These are phyloP conservation scores for Periconia sp. DNA, from an alignment of 2,329 filamentous ascomycete species.

Conservation along the genomic window DNA sequence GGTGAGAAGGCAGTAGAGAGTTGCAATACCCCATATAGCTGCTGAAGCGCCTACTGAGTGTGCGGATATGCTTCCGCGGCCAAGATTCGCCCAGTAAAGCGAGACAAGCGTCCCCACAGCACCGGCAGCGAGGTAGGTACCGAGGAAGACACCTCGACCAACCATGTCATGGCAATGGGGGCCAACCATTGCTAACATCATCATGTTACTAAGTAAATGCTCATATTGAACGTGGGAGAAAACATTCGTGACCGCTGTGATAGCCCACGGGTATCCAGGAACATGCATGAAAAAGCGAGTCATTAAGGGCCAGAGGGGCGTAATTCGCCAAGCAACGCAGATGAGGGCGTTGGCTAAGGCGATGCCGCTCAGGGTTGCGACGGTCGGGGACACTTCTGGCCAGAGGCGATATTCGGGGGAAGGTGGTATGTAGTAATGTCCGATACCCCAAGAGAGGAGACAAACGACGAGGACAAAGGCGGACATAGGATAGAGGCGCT, in stretches of 20 bases:
- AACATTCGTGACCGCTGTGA: conserved; percentile 66
- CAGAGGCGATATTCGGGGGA: conserved; percentile 37
- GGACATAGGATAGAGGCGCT: conserved; percentile 45
- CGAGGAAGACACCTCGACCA: conserved; percentile 41
- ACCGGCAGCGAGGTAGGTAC: conserved; percentile 42
- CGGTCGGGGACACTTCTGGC: conserved; percentile 39
- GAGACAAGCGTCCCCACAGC: conserved; percentile 36
- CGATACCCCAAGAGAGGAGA: conserved; percentile 33
- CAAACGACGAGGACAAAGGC: conserved; percentile 37
- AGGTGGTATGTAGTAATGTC: conserved; percentile 41
- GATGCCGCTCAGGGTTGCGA: conserved; percentile 62
- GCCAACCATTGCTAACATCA: conserved; percentile 70
- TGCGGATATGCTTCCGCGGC: conserved; percentile 30
- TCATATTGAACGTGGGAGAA: conserved; percentile 71
- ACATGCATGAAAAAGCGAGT: conserved; percentile 64
- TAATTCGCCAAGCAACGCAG: conserved; percentile 66
- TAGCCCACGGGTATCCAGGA: conserved; percentile 64
- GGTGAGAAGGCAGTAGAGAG: conserved; percentile 38
- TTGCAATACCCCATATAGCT: conserved; percentile 40
- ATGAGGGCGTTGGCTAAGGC: conserved; percentile 65
- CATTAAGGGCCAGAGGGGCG: conserved; percentile 68
- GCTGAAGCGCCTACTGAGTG: conserved; percentile 42
- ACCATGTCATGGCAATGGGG: conserved; percentile 48
- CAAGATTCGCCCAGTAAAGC: conserved; percentile 43
- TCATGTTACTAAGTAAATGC: conserved; percentile 69